Conservation (phyloP, 352 stramenopile genomes). For the Pythium volutum region DNA sequence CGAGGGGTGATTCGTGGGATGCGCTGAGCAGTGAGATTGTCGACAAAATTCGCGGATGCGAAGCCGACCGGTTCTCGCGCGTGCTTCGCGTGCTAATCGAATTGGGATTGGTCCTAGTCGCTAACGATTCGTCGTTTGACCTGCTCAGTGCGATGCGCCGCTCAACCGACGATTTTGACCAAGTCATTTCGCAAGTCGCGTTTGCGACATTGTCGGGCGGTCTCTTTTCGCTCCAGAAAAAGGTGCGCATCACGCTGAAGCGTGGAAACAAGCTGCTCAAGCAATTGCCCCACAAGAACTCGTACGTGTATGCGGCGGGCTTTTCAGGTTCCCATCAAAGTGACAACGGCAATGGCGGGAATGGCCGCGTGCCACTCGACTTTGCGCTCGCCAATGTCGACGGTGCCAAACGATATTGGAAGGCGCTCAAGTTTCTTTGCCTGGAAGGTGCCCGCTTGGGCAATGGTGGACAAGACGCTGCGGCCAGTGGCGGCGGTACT, state of each 20-base stretch:
- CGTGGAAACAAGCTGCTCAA: conserved; percentile 52
- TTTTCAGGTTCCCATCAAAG: conserved; percentile 55
- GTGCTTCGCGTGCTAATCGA: conserved; percentile 72
- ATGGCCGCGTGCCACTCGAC: conserved; percentile 52
- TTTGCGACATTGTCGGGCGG: conserved; percentile 71
- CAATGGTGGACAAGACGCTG: conserved; percentile 28
- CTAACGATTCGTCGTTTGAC: conserved; percentile 48
- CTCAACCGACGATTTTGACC: conserved; percentile 61
- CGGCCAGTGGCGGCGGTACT: conserved; percentile 29
- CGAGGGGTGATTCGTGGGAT: conserved; percentile 48
- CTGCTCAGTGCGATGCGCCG: conserved; percentile 54
- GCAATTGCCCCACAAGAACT: conserved; percentile 44
- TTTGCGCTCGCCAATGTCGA: conserved; percentile 42
- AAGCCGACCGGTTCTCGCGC: conserved; percentile 68
- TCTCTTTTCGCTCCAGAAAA: conserved; percentile 52
- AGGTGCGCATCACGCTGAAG: conserved; percentile 49
- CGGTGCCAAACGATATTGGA: conserved; percentile 66
- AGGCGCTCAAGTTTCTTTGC: conserved; percentile 64
- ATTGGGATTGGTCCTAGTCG: conserved; percentile 54
- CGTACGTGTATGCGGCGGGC: conserved; percentile 60
- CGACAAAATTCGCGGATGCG: conserved; percentile 62
- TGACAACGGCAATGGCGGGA: conserved; percentile 48
- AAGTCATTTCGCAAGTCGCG: conserved; percentile 70
- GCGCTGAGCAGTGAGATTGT: conserved; percentile 33
- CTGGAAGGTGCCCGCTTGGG: conserved; percentile 60